phyloP scores from a whole-genome alignment of 371 early-diverging fungal species.

The Nosema granulosis region DNA sequence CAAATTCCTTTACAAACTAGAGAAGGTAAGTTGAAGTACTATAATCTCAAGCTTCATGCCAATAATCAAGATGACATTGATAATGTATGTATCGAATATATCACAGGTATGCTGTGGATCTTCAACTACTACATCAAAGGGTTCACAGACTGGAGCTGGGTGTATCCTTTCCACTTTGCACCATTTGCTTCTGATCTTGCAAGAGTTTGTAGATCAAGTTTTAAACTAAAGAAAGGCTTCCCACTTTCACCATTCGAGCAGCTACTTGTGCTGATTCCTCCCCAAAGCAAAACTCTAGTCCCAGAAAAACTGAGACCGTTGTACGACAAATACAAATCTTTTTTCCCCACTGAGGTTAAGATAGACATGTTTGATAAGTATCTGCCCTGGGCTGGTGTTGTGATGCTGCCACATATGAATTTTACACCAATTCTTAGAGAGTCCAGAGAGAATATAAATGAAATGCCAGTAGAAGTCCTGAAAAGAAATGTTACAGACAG shows the following conservation, averaged over 20 bases:
- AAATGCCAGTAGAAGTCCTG: slow-evolving; percentile 45
- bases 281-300: slow-evolving; percentile 69
- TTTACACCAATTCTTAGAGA: slow-evolving; percentile 37
- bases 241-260: slow-evolving; percentile 92
- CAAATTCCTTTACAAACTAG: slow-evolving; percentile 45
- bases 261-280: slow-evolving; percentile 91
- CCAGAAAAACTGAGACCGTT: slow-evolving; percentile 72
- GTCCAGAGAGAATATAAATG: slow-evolving; percentile 16
- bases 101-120: slow-evolving; percentile 95
- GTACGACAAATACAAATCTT: slow-evolving; percentile 79
- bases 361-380: slow-evolving; percentile 94
- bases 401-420: slow-evolving; percentile 64
- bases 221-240: slow-evolving; percentile 72
- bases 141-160: slow-evolving; percentile 92
- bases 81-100: slow-evolving; percentile 73
- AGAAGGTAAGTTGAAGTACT: slow-evolving; percentile 60
- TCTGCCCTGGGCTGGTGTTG: slow-evolving; percentile 82
- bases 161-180: slow-evolving; percentile 91
- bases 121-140: slow-evolving; percentile 90
- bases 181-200: slow-evolving; percentile 85
- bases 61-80: slow-evolving; percentile 47
- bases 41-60: slow-evolving; percentile 57
- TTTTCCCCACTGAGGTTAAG: slow-evolving; percentile 82
- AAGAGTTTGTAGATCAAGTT: slow-evolving; percentile 69
- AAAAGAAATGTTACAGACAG: slow-evolving; percentile 51